Evolutionary conservation across 371 early-diverging fungal species (phyloP).

Genomic region (Aphelidium insulamus): DNA sequence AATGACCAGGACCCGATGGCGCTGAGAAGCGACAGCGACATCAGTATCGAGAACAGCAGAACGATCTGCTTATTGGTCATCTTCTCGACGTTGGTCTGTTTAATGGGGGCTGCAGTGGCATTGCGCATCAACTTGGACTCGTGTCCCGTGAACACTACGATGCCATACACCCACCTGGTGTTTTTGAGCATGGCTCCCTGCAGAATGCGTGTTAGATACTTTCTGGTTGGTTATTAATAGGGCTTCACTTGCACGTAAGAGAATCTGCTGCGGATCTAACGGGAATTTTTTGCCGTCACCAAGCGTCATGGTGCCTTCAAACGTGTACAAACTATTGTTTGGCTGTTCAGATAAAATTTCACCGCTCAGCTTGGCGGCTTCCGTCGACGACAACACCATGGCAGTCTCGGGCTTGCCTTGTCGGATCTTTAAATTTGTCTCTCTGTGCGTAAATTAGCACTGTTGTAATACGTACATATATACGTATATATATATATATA

Average conservation of each 20-base stretch:
- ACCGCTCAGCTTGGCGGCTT: constrained; percentile 23
- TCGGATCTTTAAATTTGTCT: constrained; percentile 81
- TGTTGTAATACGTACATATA: constrained; percentile 1
- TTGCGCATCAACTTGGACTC: constrained; percentile 76
- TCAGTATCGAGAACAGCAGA: constrained; percentile 64
- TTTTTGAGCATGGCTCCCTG: constrained; percentile 59
- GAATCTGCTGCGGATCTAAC: constrained; percentile 53
- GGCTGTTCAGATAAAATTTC: constrained; percentile 53
- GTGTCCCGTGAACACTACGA: constrained; percentile 70
- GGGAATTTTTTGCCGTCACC: constrained; percentile 30
- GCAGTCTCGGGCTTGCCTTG: constrained; percentile 56
- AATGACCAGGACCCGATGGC: constrained; percentile 45
- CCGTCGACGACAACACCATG: constrained; percentile 26
- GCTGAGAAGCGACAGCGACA: constrained; percentile 61
- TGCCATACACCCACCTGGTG: constrained; percentile 62
- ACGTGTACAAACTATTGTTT: constrained; percentile 68
- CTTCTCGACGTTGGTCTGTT: constrained; percentile 48
- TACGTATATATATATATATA: not conserved
- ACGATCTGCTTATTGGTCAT: constrained; percentile 83
- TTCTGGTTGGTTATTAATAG: not conserved
- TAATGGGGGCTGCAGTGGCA: constrained; percentile 57
- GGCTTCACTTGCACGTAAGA: constrained; percentile 24
- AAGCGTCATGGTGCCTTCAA: constrained; percentile 42
- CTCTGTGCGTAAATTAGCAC: constrained; percentile 17
- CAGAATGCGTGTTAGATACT: not conserved